phyloP scores from a whole-genome alignment of 2,329 filamentous ascomycete species.

The Colletotrichum graminicola region DNA sequence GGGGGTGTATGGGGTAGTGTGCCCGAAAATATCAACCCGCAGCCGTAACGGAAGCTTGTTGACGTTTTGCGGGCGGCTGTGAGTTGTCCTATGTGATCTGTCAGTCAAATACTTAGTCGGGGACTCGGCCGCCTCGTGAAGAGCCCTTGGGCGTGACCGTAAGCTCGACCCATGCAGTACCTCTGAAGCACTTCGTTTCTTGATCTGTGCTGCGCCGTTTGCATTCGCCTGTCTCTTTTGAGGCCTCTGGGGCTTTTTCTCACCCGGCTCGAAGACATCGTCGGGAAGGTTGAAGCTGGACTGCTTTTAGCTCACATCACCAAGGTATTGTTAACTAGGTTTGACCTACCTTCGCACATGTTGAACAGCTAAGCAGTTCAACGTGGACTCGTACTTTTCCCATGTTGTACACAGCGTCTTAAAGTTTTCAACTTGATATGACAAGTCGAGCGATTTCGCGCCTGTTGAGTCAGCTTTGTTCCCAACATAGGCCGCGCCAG shows the following conservation, averaged over 20 bases:
- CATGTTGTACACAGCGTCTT: slow-evolving; percentile 83
- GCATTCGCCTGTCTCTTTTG: slow-evolving; percentile 47
- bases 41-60: slow-evolving; percentile 57
- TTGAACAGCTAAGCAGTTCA: slow-evolving; percentile 83
- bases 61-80: slow-evolving; percentile 55
- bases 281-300: slow-evolving; percentile 86
- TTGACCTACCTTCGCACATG: slow-evolving; percentile 84
- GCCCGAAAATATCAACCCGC: slow-evolving; percentile 49
- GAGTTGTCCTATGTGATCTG: slow-evolving; percentile 50
- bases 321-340: background rate
- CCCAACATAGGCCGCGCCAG: background rate
- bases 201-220: slow-evolving; percentile 56
- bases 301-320: slow-evolving; percentile 3
- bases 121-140: slow-evolving; percentile 50
- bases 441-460: slow-evolving; percentile 80
- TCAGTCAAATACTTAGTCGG: slow-evolving; percentile 54
- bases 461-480: slow-evolving; percentile 59
- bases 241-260: slow-evolving; percentile 75
- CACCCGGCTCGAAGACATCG: slow-evolving; percentile 87
- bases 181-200: slow-evolving; percentile 64
- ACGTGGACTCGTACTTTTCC: slow-evolving; percentile 79
- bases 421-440: slow-evolving; percentile 87
- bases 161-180: slow-evolving; percentile 47
- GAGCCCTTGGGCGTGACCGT: slow-evolving; percentile 11
- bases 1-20: background rate